Conservation (phyloP, 768 basidiomycete species). For the Tephrocybe sp. region DNA sequence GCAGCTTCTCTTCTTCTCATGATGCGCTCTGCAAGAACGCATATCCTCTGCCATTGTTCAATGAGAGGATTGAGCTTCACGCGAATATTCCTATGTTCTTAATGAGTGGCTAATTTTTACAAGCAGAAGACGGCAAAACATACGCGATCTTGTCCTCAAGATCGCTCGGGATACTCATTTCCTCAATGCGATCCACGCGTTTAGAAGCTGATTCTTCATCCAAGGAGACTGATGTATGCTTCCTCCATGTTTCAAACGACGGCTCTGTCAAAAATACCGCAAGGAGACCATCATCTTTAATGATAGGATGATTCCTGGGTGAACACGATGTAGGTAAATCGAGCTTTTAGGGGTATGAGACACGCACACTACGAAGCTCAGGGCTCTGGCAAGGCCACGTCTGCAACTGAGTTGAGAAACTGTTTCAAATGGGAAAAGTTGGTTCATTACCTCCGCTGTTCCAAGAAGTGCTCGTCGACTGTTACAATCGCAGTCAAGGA, state of each 20-base stretch:
- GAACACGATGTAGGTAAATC: not conserved
- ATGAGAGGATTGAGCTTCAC: slow-evolving; percentile 73
- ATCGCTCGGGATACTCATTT: slow-evolving; percentile 92
- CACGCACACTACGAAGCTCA: slow-evolving; percentile 73
- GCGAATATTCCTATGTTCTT: slow-evolving; percentile 59
- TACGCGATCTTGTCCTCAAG: slow-evolving; percentile 87
- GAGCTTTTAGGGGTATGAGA: not conserved
- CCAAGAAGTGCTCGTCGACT: slow-evolving; percentile 90
- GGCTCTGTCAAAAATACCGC: slow-evolving; percentile 78
- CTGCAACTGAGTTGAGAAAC: slow-evolving; percentile 34
- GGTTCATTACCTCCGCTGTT: slow-evolving; percentile 69
- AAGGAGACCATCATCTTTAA: slow-evolving; percentile 84
- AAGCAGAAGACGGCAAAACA: slow-evolving; percentile 16
- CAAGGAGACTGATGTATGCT: slow-evolving; percentile 67
- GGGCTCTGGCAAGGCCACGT: slow-evolving; percentile 74
- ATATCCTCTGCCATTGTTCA: slow-evolving; percentile 91
- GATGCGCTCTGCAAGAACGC: slow-evolving; percentile 81
- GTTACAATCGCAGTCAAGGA: slow-evolving; percentile 9
- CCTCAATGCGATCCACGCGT: slow-evolving; percentile 75
- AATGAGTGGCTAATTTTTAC: slow-evolving; percentile 4
- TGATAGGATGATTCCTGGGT: slow-evolving; percentile 84
- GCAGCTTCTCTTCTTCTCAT: slow-evolving; percentile 89
- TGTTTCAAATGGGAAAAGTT: not conserved
- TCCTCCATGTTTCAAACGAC: slow-evolving; percentile 87
- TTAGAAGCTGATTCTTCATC: slow-evolving; percentile 88